Evolutionary conservation across 1,139 yeast species (phyloP).

Genomic region (Taphrina betulina): DNA sequence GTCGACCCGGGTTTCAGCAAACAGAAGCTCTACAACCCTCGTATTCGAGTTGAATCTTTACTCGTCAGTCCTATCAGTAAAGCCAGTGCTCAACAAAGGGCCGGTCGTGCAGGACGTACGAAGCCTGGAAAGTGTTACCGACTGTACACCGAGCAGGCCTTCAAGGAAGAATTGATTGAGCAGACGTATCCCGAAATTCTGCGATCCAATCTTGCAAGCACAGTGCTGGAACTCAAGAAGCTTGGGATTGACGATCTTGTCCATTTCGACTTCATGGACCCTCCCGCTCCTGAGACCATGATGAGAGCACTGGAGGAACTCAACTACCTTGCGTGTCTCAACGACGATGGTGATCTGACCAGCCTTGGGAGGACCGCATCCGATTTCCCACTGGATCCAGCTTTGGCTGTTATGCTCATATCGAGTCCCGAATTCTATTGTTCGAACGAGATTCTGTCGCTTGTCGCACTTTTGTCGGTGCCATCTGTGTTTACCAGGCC

Average conservation of each 20-base stretch:
- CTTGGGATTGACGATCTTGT: conserved; percentile 93
- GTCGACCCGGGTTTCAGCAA: conserved; percentile 97
- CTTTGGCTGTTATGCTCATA: conserved; percentile 88
- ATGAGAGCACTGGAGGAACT: conserved; percentile 97
- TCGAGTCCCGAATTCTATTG: conserved; percentile 82
- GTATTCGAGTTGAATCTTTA: conserved; percentile 91
- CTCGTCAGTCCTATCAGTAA: conserved; percentile 94
- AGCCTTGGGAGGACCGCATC: conserved; percentile 86
- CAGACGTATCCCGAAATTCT: conserved; percentile 95
- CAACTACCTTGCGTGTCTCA: conserved; percentile 82
- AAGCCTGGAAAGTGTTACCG: conserved; percentile 98
- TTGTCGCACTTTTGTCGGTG: conserved; percentile 86
- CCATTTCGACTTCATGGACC: conserved; percentile 98
- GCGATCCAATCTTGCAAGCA: conserved; percentile 83
- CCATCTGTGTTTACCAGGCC: conserved; percentile 96
- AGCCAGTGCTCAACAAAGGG: conserved; percentile 97
- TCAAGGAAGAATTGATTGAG: conserved; percentile 86
- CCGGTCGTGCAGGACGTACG: conserved; percentile 99
- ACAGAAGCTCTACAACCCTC: conserved; percentile 94
- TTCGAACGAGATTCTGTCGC: conserved; percentile 81
- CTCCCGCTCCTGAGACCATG: conserved; percentile 99
- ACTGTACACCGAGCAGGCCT: conserved; percentile 93
- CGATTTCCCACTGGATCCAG: conserved; percentile 93
- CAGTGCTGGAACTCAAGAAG: conserved; percentile 88
- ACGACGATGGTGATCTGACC: conserved; percentile 89